Conservation (phyloP, 495 filamentous ascomycete species). For the Podospora pseudocomata region DNA sequence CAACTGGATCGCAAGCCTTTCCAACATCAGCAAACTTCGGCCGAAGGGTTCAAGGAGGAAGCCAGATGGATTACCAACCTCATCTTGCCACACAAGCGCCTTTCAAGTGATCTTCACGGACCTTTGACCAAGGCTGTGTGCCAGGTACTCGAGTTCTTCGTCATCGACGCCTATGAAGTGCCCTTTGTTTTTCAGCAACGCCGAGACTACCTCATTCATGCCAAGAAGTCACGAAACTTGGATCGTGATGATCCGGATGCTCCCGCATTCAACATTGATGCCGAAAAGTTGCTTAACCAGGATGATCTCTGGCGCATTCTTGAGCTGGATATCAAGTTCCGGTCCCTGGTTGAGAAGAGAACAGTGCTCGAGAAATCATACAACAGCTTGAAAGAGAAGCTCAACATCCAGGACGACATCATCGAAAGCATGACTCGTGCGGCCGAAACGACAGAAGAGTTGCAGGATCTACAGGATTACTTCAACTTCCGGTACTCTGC, state of each 20-base stretch:
- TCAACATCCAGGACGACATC: conserved; percentile 54
- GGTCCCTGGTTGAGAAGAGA: conserved; percentile 84
- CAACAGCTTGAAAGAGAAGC: conserved; percentile 60
- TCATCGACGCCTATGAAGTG: conserved; percentile 87
- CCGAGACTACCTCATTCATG: conserved; percentile 95
- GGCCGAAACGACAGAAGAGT: conserved; percentile 81
- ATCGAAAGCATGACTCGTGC: conserved; percentile 75
- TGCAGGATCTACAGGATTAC: conserved; percentile 96
- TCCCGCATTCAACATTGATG: conserved; percentile 66
- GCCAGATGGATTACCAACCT: conserved; percentile 84
- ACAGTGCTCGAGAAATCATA: conserved; percentile 74
- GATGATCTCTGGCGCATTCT: conserved; percentile 92
- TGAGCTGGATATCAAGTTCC: conserved; percentile 90
- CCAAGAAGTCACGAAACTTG: conserved; percentile 67
- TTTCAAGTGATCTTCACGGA: conserved; percentile 64
- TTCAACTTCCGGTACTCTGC: conserved; percentile 90
- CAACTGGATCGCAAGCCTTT: conserved; percentile 88
- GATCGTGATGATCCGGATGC: conserved; percentile 54
- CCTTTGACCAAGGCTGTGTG: conserved; percentile 84
- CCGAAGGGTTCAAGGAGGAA: conserved; percentile 84
- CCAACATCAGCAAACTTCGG: conserved; percentile 65
- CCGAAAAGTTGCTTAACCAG: conserved; percentile 87
- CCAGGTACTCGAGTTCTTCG: conserved; percentile 93
- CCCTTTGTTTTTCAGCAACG: conserved; percentile 98
- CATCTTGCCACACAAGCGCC: conserved; percentile 76